phyloP scores from a whole-genome alignment of 148 eudicot species.

The Polygonum maritimum region DNA sequence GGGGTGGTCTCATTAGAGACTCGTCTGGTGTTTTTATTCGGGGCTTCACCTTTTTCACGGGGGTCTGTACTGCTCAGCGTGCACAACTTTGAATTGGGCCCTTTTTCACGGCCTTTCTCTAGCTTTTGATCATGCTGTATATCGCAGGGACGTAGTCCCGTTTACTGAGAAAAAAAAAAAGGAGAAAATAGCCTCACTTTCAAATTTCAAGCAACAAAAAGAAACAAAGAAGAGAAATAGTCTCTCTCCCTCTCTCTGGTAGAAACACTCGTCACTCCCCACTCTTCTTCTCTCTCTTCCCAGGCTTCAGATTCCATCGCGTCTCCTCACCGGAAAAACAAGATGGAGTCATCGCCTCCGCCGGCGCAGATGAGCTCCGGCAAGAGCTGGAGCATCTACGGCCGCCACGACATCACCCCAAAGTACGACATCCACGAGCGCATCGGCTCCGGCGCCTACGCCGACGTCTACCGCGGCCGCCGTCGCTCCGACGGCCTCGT shows the following conservation, averaged over 20 bases:
- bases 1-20: too few relatives aligned
- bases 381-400: conserved; percentile 92
- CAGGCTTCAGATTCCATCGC: not conserved
- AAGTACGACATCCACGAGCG: conserved; percentile 53
- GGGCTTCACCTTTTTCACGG: too few relatives aligned
- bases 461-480: conserved; percentile 69
- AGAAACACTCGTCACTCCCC: not conserved
- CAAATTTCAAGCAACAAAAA: too few relatives aligned
- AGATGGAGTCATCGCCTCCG: conserved; percentile 31
- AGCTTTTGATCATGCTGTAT: too few relatives aligned
- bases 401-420: conserved; percentile 54
- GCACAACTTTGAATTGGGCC: too few relatives aligned
- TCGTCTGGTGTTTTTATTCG: too few relatives aligned
- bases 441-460: conserved; percentile 82
- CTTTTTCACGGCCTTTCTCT: too few relatives aligned
- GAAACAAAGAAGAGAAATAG: not conserved
- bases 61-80: too few relatives aligned
- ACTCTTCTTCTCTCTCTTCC: not conserved
- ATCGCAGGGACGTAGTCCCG: too few relatives aligned
- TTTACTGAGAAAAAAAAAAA: too few relatives aligned
- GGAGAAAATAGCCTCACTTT: too few relatives aligned
- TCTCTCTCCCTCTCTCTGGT: not conserved
- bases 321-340: not conserved
- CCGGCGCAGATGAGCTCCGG: conserved; percentile 9
- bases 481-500: conserved; percentile 37